Percentiles rank a stretch among this genome's conserved stretches.
phyloP scores from a whole-genome alignment of 257 asterid genomes.

The Rehmannia glutinosa region DNA sequence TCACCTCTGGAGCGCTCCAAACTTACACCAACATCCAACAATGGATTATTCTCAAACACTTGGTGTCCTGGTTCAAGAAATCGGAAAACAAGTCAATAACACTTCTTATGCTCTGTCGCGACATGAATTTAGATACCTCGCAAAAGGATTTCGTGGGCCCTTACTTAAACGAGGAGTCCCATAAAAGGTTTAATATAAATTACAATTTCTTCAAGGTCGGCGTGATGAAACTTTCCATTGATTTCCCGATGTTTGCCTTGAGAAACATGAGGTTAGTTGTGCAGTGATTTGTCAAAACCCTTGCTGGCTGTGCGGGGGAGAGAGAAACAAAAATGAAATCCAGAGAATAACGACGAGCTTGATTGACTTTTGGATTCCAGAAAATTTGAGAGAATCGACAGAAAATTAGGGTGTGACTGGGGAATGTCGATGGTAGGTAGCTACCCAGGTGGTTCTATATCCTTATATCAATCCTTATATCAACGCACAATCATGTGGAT shows the following conservation, averaged over 20 bases:
- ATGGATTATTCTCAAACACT: conserved; percentile 57
- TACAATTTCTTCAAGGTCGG: conserved; percentile 83
- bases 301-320: conserved; percentile 50
- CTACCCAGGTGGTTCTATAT: no score
- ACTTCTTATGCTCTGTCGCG: conserved; percentile 68
- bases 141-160: conserved; percentile 88
- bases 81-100: conserved; percentile 30
- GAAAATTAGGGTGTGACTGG: no score
- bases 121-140: conserved; percentile 83
- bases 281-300: conserved; percentile 48
- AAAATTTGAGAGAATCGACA: conserved; percentile 30
- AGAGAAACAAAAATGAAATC: conserved; percentile 53
- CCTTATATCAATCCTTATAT: no score
- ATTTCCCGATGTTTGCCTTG: conserved; percentile 88
- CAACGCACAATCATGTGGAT: no score
- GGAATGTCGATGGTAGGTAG: no score
- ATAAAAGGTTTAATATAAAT: conserved; percentile 50
- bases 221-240: conserved; percentile 72
- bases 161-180: conserved; percentile 45
- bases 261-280: conserved; percentile 73
- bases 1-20: conserved; percentile 73
- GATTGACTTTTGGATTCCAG: conserved; percentile 87
- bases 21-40: conserved; percentile 64
- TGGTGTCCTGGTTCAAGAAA: conserved; percentile 43
- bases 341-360: conserved; percentile 60